Base-by-base conservation (phyloP, 371 early-diverging fungal genomes). In the Saksenaea vasiformis region DNA sequence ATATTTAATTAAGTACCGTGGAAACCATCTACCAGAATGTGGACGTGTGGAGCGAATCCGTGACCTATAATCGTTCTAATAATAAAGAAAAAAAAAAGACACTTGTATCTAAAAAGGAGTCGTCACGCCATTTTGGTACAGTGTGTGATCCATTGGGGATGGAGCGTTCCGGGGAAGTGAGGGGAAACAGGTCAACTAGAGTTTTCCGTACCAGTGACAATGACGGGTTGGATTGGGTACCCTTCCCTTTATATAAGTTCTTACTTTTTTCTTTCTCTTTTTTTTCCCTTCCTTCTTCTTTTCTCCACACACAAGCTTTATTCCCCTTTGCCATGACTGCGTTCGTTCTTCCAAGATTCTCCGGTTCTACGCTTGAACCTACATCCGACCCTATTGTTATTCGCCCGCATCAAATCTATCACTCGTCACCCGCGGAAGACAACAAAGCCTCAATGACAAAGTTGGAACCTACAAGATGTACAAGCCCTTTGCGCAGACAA, bases 1-100 rank as follows among this genome's bases (percentile, higher is more conserved):
- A 28, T 87, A 82, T 54, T 65, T 84, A 31, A 86, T 86, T 54
- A 87, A 86, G 60, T 86, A 85, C 64, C 78, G 88, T 56, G 88
- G 86, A 10, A 69, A 74, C 24, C 88, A 87, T 67, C 67, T 87
- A 43, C 71, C 73, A 55, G 85, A 83, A 65, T 87, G 88, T 60
- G 78, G 82, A 15, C 65, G 65, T 55, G 78, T 82, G 9, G 77
- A 78, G 54, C 67, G 79, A 39, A 77, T 81, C 38, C 69, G 73
- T 35, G 78, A 81, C 64, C 62, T 78, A 31, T 80, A 71, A 70
- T 14, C 43, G 14, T 17, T 5, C 54, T 22, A 56, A 8, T 17
- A 54, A 53, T 4, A 22, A 41, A 34, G 37, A 7, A 54, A 54
- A 51, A 37, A 22, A 22, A 17, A 28, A 47, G 37, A 44, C 22